These are phyloP conservation scores for Aureobasidium sp. DNA, from an alignment of 2,329 filamentous ascomycete species.

Conservation along the genomic window DNA sequence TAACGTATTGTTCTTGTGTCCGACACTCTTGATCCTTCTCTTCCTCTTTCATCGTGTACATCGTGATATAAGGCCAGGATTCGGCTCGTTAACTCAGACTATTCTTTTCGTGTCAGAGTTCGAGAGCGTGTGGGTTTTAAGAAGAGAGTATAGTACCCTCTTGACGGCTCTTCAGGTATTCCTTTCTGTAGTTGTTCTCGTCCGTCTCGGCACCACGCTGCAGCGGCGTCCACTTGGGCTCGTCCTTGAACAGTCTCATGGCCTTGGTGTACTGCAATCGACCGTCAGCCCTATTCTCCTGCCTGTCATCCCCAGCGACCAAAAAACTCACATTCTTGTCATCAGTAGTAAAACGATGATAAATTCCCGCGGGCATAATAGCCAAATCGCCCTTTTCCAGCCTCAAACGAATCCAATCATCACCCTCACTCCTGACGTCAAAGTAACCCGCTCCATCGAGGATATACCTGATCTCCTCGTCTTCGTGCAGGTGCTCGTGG, in stretches of 20 bases:
- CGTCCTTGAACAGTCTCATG: constrained; percentile 95
- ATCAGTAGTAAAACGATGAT: constrained; percentile 95
- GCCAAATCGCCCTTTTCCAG: constrained; percentile 85
- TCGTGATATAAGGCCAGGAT: not conserved
- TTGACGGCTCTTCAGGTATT: constrained; percentile 53
- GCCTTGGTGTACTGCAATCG: constrained; percentile 75
- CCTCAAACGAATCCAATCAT: constrained; percentile 82
- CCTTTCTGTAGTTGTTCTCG: constrained; percentile 67
- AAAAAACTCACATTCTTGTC: constrained; percentile 69
- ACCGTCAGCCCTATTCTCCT: not conserved
- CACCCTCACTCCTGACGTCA: constrained; percentile 74
- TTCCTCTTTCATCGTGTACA: not conserved
- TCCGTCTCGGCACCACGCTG: constrained; percentile 76
- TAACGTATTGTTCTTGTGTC: not conserved
- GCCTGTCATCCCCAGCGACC: not conserved
- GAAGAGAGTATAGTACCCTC: constrained; percentile 14
- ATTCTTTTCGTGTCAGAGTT: not conserved
- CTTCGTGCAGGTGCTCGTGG: constrained; percentile 91
- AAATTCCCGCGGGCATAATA: constrained; percentile 89
- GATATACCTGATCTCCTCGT: constrained; percentile 97
- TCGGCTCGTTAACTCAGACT: not conserved
- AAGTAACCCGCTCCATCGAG: constrained; percentile 85
- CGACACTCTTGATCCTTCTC: not conserved
- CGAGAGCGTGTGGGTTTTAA: not conserved
- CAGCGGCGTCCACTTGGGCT: constrained; percentile 95